Base-by-base conservation (phyloP, 345 rosid genomes). In the Abelmoschus esculentus region DNA sequence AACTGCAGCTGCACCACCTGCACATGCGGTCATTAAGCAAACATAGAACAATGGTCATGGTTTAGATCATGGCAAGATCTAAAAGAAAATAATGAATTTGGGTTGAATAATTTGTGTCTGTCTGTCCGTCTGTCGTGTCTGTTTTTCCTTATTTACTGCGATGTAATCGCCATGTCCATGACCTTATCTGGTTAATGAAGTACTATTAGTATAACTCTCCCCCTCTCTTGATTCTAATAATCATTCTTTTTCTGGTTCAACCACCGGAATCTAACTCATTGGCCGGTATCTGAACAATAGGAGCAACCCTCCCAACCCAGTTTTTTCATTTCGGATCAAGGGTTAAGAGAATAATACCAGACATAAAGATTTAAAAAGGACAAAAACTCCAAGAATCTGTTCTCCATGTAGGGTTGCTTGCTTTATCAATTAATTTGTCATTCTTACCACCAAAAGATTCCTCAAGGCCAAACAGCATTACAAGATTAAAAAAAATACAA, bases 1-100 rank as follows among this genome's bases (percentile, higher is more conserved):
- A 71, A 28, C 83, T 92, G 98, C 91, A 14, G 81, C 55, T 92
- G 98, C 78, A 65, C 72, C 19, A 13, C 72, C 82, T 92, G 98
- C 89, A 79, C 90, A 56, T 90, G 98, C 49, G 88, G 67, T 49
- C 83, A 82, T 13, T 83, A 38, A 85, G 70, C 42, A 4, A 56
- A 66, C 5, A 18, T 64, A 22, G 7, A n/a, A 17, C 12, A 12
- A 19, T 10, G 32, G 28, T 19, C 58, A 11, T 53, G 72, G 15
- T 36, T 5, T 7, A 38, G 64, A 12, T 19, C 61, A 38, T 40
- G 62, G 26, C 19, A 40, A 7, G 32, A 29, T 22, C 56, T 49
- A 15, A 49, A 49, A 15, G 17, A 49, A 49, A 46, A 61, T 58
- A 70, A 64, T 62, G 14, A 38, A 44, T 6, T 44, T 46, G 7